phyloP scores from a whole-genome alignment of 2,329 filamentous ascomycete genomes.

The Verticillium klebahnii region DNA sequence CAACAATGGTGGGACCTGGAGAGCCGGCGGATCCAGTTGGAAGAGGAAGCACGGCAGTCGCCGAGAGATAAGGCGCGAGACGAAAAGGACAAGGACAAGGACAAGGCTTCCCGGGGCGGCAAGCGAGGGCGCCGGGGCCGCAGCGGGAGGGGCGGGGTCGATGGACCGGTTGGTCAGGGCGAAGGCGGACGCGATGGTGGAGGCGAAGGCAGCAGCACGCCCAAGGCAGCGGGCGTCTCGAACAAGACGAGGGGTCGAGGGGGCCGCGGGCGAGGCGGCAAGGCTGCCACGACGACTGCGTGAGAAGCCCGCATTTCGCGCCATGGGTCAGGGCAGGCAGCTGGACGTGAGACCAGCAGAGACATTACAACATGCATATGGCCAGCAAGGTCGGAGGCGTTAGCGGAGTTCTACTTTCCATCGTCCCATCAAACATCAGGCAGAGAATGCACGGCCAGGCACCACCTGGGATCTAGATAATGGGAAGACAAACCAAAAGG shows the following conservation, averaged over 20 bases:
- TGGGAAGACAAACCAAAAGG: too few species aligned
- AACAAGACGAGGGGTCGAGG: slow-evolving; percentile 5
- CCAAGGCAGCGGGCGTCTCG: slow-evolving; percentile 2
- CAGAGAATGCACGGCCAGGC: too few species aligned
- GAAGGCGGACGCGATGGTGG: slow-evolving; percentile 1
- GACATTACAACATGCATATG: neutral
- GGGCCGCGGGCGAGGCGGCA: slow-evolving; percentile 7
- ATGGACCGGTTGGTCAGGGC: neutral
- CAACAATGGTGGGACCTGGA: slow-evolving; percentile 96
- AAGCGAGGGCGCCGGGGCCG: slow-evolving; percentile 22
- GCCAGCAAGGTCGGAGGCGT: too few species aligned
- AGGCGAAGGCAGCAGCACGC: slow-evolving; percentile 1
- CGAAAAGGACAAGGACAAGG: slow-evolving; percentile 21
- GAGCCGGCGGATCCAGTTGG: slow-evolving; percentile 64
- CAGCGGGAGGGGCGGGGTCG: slow-evolving; percentile 15
- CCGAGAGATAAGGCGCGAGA: slow-evolving; percentile 38
- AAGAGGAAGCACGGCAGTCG: slow-evolving; percentile 46
- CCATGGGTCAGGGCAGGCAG: neutral
- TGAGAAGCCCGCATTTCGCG: neutral
- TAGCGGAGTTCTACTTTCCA: too few species aligned
- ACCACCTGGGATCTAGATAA: too few species aligned
- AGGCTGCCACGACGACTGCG: neutral
- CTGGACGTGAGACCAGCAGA: neutral
- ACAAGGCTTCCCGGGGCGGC: slow-evolving; percentile 5
- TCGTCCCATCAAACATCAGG: too few species aligned